phyloP scores from a whole-genome alignment of 2,329 filamentous ascomycete genomes.

The Aspergillus ochraceoroseus region DNA sequence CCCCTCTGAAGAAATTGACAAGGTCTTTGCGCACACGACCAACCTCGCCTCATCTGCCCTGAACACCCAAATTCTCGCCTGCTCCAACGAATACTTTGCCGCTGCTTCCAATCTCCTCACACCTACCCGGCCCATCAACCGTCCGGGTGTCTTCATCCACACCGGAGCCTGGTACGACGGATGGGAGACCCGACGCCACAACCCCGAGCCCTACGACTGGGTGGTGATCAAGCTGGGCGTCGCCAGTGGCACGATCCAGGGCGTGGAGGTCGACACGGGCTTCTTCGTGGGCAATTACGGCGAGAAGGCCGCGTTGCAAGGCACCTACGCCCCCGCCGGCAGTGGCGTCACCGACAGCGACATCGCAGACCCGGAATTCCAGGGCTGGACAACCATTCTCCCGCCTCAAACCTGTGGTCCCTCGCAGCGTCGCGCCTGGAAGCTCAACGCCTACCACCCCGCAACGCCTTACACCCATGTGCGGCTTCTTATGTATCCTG shows the following conservation, averaged over 20 bases:
- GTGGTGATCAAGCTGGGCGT: constrained; percentile 57
- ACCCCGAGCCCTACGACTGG: constrained; percentile 55
- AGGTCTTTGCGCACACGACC: constrained; percentile 53
- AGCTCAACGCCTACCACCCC: constrained; percentile 25
- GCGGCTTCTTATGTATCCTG: constrained; percentile 44
- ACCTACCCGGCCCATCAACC: constrained; percentile 52
- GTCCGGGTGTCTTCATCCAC: constrained; percentile 55
- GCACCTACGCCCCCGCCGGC: constrained; percentile 23
- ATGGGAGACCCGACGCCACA: constrained; percentile 61
- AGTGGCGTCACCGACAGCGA: constrained; percentile 26
- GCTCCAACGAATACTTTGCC: constrained; percentile 60
- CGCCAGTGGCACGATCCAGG: constrained; percentile 37
- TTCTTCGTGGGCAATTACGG: constrained; percentile 47
- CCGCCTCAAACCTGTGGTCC: constrained; percentile 39
- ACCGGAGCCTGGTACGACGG: constrained; percentile 62
- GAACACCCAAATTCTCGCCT: constrained; percentile 52
- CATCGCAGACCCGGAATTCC: constrained; percentile 32
- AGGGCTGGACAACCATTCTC: constrained; percentile 40
- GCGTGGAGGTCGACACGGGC: constrained; percentile 45
- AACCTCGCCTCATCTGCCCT: constrained; percentile 45
- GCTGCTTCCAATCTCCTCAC: constrained; percentile 56
- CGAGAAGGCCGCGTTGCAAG: constrained; percentile 42
- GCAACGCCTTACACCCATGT: constrained; percentile 42
- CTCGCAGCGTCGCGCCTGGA: constrained; percentile 43
- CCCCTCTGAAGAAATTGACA: constrained; percentile 49